Evolutionary conservation across 208 protist species (phyloP), one percentile per base, ranked within the genome.

Genomic region (Leishmania lainsoni): DNA sequence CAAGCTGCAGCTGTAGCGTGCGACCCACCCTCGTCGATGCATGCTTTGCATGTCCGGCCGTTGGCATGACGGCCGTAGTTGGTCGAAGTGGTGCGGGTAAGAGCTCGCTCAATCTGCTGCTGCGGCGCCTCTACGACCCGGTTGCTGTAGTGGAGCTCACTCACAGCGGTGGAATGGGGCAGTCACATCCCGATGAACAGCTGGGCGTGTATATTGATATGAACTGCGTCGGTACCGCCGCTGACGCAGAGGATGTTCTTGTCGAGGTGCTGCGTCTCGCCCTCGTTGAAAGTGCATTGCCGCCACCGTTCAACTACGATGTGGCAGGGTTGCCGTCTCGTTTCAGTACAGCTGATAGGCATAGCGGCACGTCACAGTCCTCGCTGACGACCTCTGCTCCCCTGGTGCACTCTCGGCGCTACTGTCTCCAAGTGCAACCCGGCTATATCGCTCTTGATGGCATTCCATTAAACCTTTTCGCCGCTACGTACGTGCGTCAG

Each of bases 31-130:
- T 90, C 68, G 26, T 63, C 3, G 79, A 89, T 59, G 71, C 78
- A n/a, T 78, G 42, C 45, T 80, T 86, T 29, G 8, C 12, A 9
- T 94, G 83, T 75, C 89, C 87, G 1, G 83, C 85, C 0, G 65
- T 29, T 16, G 82, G 84, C 56, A 92, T 90, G 79, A 91, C 89
- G 29, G 93, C 86, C 12, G 71, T 98, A 1, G 85, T 97, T 17
- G 96, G 96, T 10, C 87, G 58, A 39, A 92, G 87, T 39, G 96
- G 96, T 20, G 90, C 88, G 39, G 96, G 96, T 39, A 98, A 98
- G 86, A 92, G 84, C 51, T 95, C 94, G 8, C 65, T 95, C 8
- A 77, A 91, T 9, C 14, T 70, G 59, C 85, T 98, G 75, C 76
- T 98, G 39, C 88, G 88, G 61, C 92, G 94, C 51, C 84, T 92